These are phyloP conservation scores for Fusarium chaquense DNA, from an alignment of 2,329 filamentous ascomycete genomes.

Conservation along the genomic window DNA sequence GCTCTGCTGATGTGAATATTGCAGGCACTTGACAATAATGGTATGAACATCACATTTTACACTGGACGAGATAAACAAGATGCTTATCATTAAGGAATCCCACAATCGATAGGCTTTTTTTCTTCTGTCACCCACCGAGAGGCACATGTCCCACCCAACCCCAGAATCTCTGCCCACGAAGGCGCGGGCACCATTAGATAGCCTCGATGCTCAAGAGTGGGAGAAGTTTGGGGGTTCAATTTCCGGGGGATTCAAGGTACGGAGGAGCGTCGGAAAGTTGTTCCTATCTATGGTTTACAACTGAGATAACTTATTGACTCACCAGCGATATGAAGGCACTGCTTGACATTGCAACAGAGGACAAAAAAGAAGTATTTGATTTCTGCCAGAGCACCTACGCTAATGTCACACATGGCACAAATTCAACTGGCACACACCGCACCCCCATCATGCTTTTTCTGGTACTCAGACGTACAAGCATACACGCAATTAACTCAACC, in stretches of 20 bases:
- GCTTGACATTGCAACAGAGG: conserved; percentile 6
- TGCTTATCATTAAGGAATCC: background rate
- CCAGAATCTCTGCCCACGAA: conserved; percentile 39
- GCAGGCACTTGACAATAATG: background rate
- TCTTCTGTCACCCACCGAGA: conserved; percentile 10
- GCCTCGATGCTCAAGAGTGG: conserved; percentile 33
- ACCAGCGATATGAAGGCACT: conserved; percentile 23
- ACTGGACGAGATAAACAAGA: background rate
- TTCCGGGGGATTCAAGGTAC: conserved; percentile 11
- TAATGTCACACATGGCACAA: conserved; percentile 1
- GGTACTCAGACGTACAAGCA: conserved; percentile 16
- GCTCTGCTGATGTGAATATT: background rate
- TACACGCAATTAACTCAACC: conserved; percentile 33
- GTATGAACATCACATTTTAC: background rate
- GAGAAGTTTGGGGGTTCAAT: conserved; percentile 39
- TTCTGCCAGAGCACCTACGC: conserved; percentile 36
- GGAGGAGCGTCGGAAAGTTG: conserved; percentile 14
- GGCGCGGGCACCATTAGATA: conserved; percentile 40
- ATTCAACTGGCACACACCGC: conserved; percentile 4
- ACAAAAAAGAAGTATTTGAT: conserved; percentile 1
- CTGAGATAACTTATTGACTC: background rate
- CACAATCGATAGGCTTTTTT: background rate
- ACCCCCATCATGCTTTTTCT: conserved; percentile 37
- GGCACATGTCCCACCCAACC: conserved; percentile 39
- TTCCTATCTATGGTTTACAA: conserved; percentile 36